Evolutionary conservation across 176 grass and related monocot species (phyloP).

Genomic region (Lolium perenne): DNA sequence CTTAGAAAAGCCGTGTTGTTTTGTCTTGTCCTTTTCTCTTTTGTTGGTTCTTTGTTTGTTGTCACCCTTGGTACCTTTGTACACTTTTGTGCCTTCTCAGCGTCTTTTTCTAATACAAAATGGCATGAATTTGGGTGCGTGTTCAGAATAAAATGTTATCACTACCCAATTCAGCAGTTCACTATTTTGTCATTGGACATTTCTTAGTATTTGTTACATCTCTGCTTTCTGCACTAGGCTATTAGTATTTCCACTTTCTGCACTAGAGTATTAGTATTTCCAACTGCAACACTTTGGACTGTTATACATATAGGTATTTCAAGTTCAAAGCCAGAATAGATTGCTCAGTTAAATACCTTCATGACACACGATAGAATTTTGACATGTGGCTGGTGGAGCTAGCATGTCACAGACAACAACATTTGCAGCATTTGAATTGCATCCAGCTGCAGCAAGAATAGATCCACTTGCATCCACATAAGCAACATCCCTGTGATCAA

Average conservation of each 20-base stretch:
- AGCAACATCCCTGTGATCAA: slow-evolving; percentile 74
- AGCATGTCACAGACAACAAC: slow-evolving; percentile 63
- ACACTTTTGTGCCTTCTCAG: slow-evolving; percentile 1
- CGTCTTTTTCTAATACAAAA: slow-evolving; percentile 6
- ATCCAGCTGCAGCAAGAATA: slow-evolving; percentile 80
- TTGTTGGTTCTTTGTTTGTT: not conserved
- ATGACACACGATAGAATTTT: slow-evolving; percentile 72
- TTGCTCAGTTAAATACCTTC: slow-evolving; percentile 50
- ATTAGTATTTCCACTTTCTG: slow-evolving; percentile 16
- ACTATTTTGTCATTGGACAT: slow-evolving; percentile 8
- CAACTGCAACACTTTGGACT: slow-evolving; percentile 4
- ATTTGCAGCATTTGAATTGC: slow-evolving; percentile 76
- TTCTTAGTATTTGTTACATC: slow-evolving; percentile 9
- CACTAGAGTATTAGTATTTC: not conserved
- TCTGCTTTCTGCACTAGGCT: not conserved
- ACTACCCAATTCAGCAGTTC: slow-evolving; percentile 17
- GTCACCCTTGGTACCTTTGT: not conserved
- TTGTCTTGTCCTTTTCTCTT: slow-evolving; percentile 6
- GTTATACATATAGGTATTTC: slow-evolving; percentile 25
- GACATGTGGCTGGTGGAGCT: slow-evolving; percentile 70
- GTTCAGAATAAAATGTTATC: not conserved
- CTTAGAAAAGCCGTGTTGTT: not conserved
- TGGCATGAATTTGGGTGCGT: not conserved
- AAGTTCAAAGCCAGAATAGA: slow-evolving; percentile 35
- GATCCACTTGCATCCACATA: slow-evolving; percentile 84